Percentiles rank a stretch among this genome's conserved stretches.
These are phyloP conservation scores for Plasmopara muralis DNA, from an alignment of 352 stramenopile genomes.

Conservation along the genomic window DNA sequence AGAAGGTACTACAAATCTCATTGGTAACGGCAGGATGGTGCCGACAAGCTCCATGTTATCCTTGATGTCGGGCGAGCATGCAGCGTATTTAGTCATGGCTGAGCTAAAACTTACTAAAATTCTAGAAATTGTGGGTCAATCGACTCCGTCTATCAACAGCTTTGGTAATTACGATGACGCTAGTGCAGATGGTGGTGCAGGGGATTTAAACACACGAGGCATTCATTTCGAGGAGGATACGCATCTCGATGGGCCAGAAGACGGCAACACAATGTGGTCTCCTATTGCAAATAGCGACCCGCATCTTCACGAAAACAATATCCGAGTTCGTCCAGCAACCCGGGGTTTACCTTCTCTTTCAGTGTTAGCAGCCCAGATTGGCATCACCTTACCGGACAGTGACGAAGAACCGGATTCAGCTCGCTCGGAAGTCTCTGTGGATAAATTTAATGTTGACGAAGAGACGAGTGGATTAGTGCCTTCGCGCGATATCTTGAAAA, in stretches of 20 bases:
- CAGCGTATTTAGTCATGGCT: slow-evolving; percentile 45
- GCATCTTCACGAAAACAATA: slow-evolving; percentile 73
- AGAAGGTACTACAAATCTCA: slow-evolving; percentile 5
- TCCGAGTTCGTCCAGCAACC: slow-evolving; percentile 45
- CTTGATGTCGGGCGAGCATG: slow-evolving; percentile 37
- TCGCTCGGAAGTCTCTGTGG: slow-evolving; percentile 39
- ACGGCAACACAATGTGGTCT: slow-evolving; percentile 51
- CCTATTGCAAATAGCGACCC: slow-evolving; percentile 65
- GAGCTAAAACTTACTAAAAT: slow-evolving; percentile 79
- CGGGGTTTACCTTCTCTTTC: slow-evolving; percentile 11
- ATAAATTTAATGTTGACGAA: slow-evolving; percentile 23
- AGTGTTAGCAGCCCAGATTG: slow-evolving; percentile 19
- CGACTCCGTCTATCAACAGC: slow-evolving; percentile 46
- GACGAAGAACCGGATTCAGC: slow-evolving; percentile 42
- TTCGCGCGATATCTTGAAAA: slow-evolving; percentile 80
- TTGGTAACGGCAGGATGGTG: slow-evolving; percentile 8
- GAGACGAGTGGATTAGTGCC: slow-evolving; percentile 55
- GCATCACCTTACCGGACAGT: slow-evolving; percentile 25
- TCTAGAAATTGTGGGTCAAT: slow-evolving; percentile 68
- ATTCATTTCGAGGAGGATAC: slow-evolving; percentile 17
- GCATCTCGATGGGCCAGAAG: slow-evolving; percentile 41
- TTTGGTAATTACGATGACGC: slow-evolving; percentile 41
- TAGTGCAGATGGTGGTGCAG: slow-evolving; percentile 21
- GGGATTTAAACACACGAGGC: slow-evolving; percentile 21
- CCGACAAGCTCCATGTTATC: slow-evolving; percentile 25